Evolutionary conservation across 2,329 filamentous ascomycete genomes (phyloP).

Genomic region (Fusarium metavorans): DNA sequence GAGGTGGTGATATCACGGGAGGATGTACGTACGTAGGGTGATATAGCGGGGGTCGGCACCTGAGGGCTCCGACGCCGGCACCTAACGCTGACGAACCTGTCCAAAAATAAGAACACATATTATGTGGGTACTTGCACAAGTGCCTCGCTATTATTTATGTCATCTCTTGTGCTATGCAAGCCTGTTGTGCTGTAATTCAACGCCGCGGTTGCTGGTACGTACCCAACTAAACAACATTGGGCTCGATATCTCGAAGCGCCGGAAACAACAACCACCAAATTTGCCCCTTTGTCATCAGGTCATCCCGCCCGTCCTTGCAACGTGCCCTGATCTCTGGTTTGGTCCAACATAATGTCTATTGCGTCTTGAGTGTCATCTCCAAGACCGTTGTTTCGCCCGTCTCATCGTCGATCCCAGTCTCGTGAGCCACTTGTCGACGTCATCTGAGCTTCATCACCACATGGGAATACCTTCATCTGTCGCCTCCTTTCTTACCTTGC

Average conservation of each 20-base stretch:
- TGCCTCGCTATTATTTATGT: background rate
- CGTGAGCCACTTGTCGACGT: conserved; percentile 21
- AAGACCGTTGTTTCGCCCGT: conserved; percentile 1
- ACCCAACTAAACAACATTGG: background rate
- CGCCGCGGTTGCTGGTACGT: conserved; percentile 1
- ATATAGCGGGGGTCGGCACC: background rate
- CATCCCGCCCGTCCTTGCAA: background rate
- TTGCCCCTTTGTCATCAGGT: conserved; percentile 1
- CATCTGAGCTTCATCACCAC: conserved; percentile 16
- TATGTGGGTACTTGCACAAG: background rate
- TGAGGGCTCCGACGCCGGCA: background rate
- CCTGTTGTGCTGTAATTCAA: background rate
- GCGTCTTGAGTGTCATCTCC: background rate
- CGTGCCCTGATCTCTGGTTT: background rate
- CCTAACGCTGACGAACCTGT: background rate
- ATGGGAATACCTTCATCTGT: conserved; percentile 28
- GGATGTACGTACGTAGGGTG: background rate
- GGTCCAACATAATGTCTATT: background rate
- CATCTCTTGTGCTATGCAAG: background rate
- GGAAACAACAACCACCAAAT: conserved; percentile 1
- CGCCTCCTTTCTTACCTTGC: conserved; percentile 11
- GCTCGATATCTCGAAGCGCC: background rate
- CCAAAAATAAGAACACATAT: background rate
- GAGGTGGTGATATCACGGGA: background rate
- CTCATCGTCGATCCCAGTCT: background rate